These are phyloP conservation scores for Mariannaea sp. DNA, from an alignment of 2,329 filamentous ascomycete genomes.

Conservation along the genomic window DNA sequence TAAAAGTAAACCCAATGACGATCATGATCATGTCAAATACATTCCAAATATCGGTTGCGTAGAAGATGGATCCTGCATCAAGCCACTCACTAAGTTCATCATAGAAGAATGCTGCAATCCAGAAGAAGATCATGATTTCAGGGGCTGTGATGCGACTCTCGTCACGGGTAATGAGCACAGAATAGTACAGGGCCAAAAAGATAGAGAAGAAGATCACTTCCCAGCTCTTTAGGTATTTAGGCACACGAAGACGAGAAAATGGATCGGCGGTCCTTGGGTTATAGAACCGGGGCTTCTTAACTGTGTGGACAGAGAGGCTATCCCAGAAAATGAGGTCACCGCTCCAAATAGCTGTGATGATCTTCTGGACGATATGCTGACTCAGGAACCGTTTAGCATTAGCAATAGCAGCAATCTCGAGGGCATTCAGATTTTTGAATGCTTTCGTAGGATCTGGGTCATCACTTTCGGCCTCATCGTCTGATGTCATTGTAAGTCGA, in stretches of 20 bases:
- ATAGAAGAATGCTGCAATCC: constrained; percentile 86
- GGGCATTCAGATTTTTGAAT: constrained; percentile 80
- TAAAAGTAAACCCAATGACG: constrained; percentile 71
- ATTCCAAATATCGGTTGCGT: constrained; percentile 83
- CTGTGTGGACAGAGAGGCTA: constrained; percentile 70
- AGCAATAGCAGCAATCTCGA: constrained; percentile 83
- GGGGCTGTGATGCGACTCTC: constrained; percentile 66
- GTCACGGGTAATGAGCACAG: constrained; percentile 78
- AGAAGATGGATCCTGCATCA: constrained; percentile 86
- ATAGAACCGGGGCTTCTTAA: constrained; percentile 78
- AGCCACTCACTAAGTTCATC: constrained; percentile 84
- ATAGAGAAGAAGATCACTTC: constrained; percentile 80
- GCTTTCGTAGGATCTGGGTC: constrained; percentile 68
- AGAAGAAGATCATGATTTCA: constrained; percentile 79
- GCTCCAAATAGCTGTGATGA: constrained; percentile 83
- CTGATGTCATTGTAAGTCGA: constrained; percentile 52
- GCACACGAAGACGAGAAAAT: constrained; percentile 76
- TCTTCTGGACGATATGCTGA: constrained; percentile 79
- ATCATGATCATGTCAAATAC: constrained; percentile 77
- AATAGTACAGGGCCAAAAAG: constrained; percentile 82
- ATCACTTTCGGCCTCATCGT: constrained; percentile 46
- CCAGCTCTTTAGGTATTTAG: constrained; percentile 82
- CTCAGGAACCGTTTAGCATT: constrained; percentile 84
- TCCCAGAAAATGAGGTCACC: constrained; percentile 91
- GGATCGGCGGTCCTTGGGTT: constrained; percentile 69